These are phyloP conservation scores for Fomitopsis serialis DNA, from an alignment of 768 basidiomycete species.

Conservation along the genomic window DNA sequence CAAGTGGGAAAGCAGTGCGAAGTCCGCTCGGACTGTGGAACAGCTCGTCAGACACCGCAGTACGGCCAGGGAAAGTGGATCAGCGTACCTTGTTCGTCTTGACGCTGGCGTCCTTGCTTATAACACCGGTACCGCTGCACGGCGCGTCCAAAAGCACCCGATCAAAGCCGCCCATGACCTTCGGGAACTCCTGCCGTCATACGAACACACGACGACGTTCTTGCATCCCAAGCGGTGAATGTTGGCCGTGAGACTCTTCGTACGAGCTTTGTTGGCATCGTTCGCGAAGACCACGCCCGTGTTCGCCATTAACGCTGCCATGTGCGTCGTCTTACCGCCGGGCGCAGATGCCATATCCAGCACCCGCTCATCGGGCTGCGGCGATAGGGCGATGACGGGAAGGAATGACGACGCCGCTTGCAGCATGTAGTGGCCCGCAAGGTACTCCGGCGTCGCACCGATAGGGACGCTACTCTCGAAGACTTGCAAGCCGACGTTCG, in stretches of 20 bases:
- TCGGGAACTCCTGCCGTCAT: conserved; percentile 98
- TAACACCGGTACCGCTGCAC: conserved; percentile 97
- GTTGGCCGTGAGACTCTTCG: conserved; percentile 95
- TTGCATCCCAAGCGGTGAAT: conserved; percentile 96
- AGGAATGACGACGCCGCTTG: conserved; percentile 98
- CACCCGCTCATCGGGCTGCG: conserved; percentile 89
- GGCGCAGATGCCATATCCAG: conserved; percentile 99
- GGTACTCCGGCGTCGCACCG: conserved; percentile 97
- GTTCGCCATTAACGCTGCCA: conserved; percentile 94
- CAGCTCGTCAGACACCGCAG: not conserved
- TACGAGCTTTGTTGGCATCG: conserved; percentile 89
- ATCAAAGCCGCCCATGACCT: conserved; percentile 98
- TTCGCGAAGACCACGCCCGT: conserved; percentile 98
- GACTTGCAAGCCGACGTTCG: conserved; percentile 97
- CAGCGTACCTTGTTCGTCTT: conserved; percentile 91
- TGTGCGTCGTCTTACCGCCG: conserved; percentile 97
- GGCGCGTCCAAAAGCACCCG: conserved; percentile 96
- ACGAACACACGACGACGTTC: conserved; percentile 95
- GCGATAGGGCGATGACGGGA: conserved; percentile 94
- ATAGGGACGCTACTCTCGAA: conserved; percentile 96
- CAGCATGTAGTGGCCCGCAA: conserved; percentile 99
- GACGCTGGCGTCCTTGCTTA: conserved; percentile 95
- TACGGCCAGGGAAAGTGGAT: conserved; percentile 2
- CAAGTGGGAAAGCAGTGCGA: conserved; percentile 90
- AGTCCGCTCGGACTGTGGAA: conserved; percentile 87